Conservation (phyloP, 768 basidiomycete species). For the Mycena sanguinolenta region DNA sequence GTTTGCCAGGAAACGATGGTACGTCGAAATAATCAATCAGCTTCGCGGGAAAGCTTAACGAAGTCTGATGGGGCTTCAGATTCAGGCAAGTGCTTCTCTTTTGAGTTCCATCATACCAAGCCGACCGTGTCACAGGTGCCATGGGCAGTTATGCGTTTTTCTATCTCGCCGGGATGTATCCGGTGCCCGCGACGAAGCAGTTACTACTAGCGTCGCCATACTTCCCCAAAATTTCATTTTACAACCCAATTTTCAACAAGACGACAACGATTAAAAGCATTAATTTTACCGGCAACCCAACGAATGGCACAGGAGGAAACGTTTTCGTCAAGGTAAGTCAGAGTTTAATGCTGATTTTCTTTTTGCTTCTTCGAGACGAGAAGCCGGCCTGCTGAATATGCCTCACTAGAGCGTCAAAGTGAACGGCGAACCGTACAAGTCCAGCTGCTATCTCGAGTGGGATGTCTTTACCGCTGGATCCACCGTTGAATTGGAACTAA, state of each 20-base stretch:
- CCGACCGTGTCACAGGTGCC: constrained; percentile 54
- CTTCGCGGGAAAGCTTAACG: constrained; percentile 23
- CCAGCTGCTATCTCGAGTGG: constrained; percentile 77
- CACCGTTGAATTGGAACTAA: constrained; percentile 67
- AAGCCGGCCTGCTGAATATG: constrained; percentile 4
- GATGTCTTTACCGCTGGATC: constrained; percentile 69
- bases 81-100: constrained; percentile 39
- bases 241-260: constrained; percentile 68
- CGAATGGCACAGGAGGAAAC: constrained; percentile 63
- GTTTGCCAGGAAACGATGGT: constrained; percentile 79
- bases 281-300: constrained; percentile 67
- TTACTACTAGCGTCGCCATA: constrained; percentile 72
- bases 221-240: constrained; percentile 72
- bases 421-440: constrained; percentile 69
- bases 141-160: constrained; percentile 75
- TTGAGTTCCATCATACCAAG: constrained; percentile 1
- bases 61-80: constrained; percentile 34
- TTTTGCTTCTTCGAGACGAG: background rate
- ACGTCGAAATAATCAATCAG: constrained; percentile 29
- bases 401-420: constrained; percentile 65
- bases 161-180: constrained; percentile 72
- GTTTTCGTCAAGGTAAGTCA: constrained; percentile 69
- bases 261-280: constrained; percentile 68
- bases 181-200: constrained; percentile 72
- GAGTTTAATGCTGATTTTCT: background rate